Conservation (phyloP, 108 stramenopile species). For the Nitzschia putrida region DNA sequence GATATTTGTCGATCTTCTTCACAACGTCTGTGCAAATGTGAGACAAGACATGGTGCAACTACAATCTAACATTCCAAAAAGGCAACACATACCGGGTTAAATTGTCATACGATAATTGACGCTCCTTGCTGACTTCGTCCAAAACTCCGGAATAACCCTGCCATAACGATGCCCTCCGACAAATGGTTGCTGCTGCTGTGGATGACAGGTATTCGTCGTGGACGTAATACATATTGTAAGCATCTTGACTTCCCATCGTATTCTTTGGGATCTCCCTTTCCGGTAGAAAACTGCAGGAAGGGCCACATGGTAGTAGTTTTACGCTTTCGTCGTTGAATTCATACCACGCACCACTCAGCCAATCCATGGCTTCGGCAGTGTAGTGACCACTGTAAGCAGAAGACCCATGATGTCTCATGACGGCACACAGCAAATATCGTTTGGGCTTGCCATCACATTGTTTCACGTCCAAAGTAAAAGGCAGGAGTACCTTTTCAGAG, state of each 20-base stretch:
- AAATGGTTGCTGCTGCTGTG: constrained; percentile 17
- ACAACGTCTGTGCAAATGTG: constrained; percentile 28
- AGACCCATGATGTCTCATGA: constrained; percentile 80
- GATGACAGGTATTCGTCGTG: constrained; percentile 62
- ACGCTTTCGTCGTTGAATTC: constrained; percentile 87
- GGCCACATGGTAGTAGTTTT: constrained; percentile 55
- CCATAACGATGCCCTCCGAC: constrained; percentile 17
- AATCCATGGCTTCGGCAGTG: constrained; percentile 83
- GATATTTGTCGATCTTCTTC: constrained; percentile 24
- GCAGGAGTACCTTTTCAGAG: constrained; percentile 68
- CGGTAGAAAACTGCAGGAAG: constrained; percentile 55
- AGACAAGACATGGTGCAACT: background rate
- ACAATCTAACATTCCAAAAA: background rate
- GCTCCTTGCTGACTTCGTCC: constrained; percentile 28
- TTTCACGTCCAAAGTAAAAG: constrained; percentile 46
- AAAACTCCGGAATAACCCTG: constrained; percentile 18
- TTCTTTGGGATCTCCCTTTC: background rate
- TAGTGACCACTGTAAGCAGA: constrained; percentile 88
- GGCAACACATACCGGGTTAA: too few species aligned
- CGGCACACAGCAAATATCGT: constrained; percentile 68
- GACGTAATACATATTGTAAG: constrained; percentile 89
- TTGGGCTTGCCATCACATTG: background rate
- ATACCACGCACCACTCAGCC: constrained; percentile 81
- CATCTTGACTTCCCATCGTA: constrained; percentile 55
- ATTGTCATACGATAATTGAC: background rate